Evolutionary conservation across 73 alveolate species (phyloP).

Genomic region (Paramecium octaurelia): DNA sequence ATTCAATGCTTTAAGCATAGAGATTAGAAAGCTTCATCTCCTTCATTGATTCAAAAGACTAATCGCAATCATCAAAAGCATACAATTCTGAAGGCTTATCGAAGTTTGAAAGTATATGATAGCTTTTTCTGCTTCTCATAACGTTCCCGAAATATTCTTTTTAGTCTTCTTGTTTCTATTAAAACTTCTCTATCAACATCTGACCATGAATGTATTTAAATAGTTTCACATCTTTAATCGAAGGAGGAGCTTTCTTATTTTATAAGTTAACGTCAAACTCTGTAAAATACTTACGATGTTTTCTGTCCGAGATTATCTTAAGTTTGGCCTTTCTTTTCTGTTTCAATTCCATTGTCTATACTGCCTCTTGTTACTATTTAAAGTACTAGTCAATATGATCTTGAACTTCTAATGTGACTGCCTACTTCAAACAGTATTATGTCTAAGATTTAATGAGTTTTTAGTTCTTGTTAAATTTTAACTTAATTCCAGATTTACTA

Average conservation of each 20-base stretch:
- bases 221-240: not conserved
- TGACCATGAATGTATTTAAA: conserved; percentile 2
- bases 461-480: not conserved
- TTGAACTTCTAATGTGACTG: not conserved
- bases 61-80: not conserved
- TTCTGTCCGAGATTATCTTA: conserved; percentile 11
- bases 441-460: not conserved
- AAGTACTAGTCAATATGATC: not conserved
- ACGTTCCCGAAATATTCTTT: not conserved
- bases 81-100: not conserved
- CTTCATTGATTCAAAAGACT: conserved; percentile 13
- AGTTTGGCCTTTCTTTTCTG: conserved; percentile 25
- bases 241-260: conserved; percentile 11
- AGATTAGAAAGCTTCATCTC: conserved; percentile 24
- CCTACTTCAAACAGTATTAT: not conserved
- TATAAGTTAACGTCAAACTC: not conserved
- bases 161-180: not conserved
- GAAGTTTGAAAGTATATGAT: not conserved
- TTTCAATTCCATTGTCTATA: not conserved
- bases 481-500: conserved; percentile 5
- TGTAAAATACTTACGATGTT: not conserved
- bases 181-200: not conserved
- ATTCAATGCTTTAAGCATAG: conserved; percentile 22
- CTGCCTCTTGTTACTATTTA: not conserved
- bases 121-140: not conserved